These are phyloP conservation scores for Escallonia herrerae DNA, from an alignment of 129 eudicot species.

Conservation along the genomic window DNA sequence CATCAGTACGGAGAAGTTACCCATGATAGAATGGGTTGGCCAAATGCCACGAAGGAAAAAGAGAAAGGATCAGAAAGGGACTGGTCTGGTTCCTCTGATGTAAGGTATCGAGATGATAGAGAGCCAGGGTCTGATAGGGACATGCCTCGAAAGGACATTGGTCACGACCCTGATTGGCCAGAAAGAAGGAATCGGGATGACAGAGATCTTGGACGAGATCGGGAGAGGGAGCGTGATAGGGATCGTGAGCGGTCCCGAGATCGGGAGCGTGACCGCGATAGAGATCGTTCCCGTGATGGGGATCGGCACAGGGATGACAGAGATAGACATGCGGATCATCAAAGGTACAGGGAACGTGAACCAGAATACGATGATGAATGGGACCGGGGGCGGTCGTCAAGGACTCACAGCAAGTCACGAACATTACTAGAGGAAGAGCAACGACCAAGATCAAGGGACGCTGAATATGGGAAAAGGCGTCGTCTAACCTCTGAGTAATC, in stretches of 20 bases:
- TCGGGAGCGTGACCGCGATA: conserved; percentile 27
- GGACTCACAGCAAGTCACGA: conserved; percentile 60
- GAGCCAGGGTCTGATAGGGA: conserved; percentile 66
- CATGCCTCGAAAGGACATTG: conserved; percentile 49
- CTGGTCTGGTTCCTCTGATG: conserved; percentile 62
- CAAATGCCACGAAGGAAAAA: conserved; percentile 46
- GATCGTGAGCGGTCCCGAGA: conserved; percentile 54
- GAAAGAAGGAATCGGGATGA: conserved; percentile 67
- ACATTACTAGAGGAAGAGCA: conserved; percentile 54
- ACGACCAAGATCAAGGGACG: conserved; percentile 70
- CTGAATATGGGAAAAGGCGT: conserved; percentile 80
- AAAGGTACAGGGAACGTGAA: conserved; percentile 59
- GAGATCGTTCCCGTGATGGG: conserved; percentile 21
- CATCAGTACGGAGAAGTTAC: conserved; percentile 69
- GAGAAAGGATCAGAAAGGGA: conserved; percentile 46
- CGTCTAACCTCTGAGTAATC: conserved; percentile 62
- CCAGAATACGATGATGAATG: conserved; percentile 68
- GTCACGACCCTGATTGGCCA: conserved; percentile 54
- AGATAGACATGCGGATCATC: conserved; percentile 68
- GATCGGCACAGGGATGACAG: conserved; percentile 70
- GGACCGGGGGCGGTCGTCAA: conserved; percentile 72
- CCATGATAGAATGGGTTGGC: conserved; percentile 61
- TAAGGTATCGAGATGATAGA: conserved; percentile 56
- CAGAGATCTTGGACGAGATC: conserved; percentile 44
- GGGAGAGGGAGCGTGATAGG: conserved; percentile 45